Base-by-base conservation (phyloP, 169 alveolate species). In the Plasmodium inui region DNA sequence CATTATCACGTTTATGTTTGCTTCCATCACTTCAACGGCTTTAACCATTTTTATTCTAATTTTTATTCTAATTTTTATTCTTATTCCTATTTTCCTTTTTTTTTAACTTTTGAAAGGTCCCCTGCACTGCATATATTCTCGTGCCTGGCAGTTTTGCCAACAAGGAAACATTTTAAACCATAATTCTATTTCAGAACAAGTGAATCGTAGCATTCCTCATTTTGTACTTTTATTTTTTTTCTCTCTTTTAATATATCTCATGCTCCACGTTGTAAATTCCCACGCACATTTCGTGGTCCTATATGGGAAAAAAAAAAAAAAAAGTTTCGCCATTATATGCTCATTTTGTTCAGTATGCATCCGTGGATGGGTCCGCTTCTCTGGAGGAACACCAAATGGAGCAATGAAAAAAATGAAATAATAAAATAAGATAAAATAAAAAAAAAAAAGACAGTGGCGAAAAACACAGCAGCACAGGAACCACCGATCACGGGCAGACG, bases 231-330 rank as follows among this genome's bases (percentile, higher is more conserved):
- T 3, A 1, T n/a, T 44, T 17, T 41, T 6, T 44, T 7, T 46
- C 3, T 17, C 8, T 2, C 19, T 30, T 80, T 22, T 80, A 80
- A 6, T 6, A 12, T 19, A 80, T 44, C 34, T 85, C 93, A 74
- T 85, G 41, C 70, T 85, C 93, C 17, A 85, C 26, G 44, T 85
- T 85, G 80, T 85, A 85, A 46, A 85, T 76, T 0, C 93, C 93
- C 44, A 85, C 93, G 14, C 93, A 85, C 93, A 85, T 85, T 46
- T 85, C 93, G 70, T 85, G 85, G 10, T 85, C 93, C 93, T 85
- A 14, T 10, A n/a, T 26, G 32, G 37, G 3, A 17, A 61, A 61
- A 61, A 55, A n/a, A n/a, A 55, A 55, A 55, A 55, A 55, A 55
- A 14, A n/a, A 55, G 10, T 10, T 55, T 10, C 8, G 8, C 41